A percentile compares a stretch with the other conserved stretches of the same genome.
phyloP scores from a whole-genome alignment of 169 alveolate species.

The Plasmodium ovale region DNA sequence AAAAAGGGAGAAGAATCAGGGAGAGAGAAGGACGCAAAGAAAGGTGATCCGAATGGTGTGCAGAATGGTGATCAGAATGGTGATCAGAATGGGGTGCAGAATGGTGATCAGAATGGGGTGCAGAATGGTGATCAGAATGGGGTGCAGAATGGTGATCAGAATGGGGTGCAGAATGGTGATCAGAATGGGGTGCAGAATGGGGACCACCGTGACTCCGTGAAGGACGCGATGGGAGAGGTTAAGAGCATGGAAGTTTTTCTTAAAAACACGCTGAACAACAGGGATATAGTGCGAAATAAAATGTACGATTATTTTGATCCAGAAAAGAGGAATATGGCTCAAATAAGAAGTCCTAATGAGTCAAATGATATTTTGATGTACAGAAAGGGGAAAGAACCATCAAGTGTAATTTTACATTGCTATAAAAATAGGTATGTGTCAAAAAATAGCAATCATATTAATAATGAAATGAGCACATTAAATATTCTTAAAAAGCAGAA shows the following conservation, averaged over 20 bases:
- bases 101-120: not conserved
- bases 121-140: not conserved
- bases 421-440: constrained; percentile 46
- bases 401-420: constrained; percentile 8
- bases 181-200: not conserved
- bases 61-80: not conserved
- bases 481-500: constrained; percentile 24
- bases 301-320: constrained; percentile 64
- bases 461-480: constrained; percentile 38
- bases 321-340: constrained; percentile 30
- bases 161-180: not conserved
- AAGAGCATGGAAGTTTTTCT: constrained; percentile 6
- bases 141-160: not conserved
- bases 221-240: not conserved
- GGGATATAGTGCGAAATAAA: constrained; percentile 15
- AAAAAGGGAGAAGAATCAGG: not conserved
- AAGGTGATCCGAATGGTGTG: not conserved
- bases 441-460: constrained; percentile 3
- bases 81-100: not conserved
- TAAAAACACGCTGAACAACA: not conserved
- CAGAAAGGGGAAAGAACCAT: not conserved
- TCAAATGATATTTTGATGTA: not conserved
- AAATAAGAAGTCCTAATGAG: constrained; percentile 8
- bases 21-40: not conserved
- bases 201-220: not conserved